Base-by-base conservation (phyloP, 192 early-diverging fungal species). In the Geranomyces variabilis region DNA sequence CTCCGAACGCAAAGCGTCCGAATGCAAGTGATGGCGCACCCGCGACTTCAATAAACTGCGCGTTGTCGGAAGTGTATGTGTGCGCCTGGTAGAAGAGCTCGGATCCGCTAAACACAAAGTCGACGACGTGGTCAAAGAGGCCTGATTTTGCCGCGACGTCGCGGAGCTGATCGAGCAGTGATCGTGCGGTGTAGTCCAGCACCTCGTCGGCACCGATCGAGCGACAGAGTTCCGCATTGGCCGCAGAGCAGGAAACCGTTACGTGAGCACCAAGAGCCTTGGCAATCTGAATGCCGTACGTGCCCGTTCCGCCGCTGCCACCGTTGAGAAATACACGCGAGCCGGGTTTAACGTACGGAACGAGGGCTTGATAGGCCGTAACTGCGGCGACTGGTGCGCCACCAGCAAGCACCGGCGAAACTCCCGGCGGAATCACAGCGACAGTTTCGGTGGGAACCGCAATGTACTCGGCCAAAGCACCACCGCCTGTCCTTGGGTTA, bases 221-320 rank as follows among this genome's bases (percentile, higher is more conserved):
- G 60, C 76, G 77, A 13, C 85, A 80, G 14, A 85, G 61, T 45
- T 77, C 67, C 15, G 74, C 68, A 53, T 89, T 89, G 28, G 66
- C 75, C 19, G 76, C 76, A 6, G 80, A 81, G 63, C 86, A 87
- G 43, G 88, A 76, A 3, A 73, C 88, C n/a, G 80, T 78, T n/a
- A 87, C 86, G 36, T 86, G 57, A 5, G 85, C 85, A 10, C 86
- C 83, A 28, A 80, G 19, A 0, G 76, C 74, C 41, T 89, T 75
- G 29, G 82, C 81, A 67, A 92, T 87, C 51, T 87, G 81, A 30
- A 92, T 48, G 9, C 85, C 88, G 63, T 81, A 80, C n/a, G 87
- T 51, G 0, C 90, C 90, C 48, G 90, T 89, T 36, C 90, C 90
- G 53, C 90, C 90, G 41, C 90, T 90, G 71, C 90, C 90, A 51